Evolutionary conservation across 2,329 filamentous ascomycete genomes (phyloP), one percentile per base, ranked within the genome.

Genomic region (Hypoxylon sp.): DNA sequence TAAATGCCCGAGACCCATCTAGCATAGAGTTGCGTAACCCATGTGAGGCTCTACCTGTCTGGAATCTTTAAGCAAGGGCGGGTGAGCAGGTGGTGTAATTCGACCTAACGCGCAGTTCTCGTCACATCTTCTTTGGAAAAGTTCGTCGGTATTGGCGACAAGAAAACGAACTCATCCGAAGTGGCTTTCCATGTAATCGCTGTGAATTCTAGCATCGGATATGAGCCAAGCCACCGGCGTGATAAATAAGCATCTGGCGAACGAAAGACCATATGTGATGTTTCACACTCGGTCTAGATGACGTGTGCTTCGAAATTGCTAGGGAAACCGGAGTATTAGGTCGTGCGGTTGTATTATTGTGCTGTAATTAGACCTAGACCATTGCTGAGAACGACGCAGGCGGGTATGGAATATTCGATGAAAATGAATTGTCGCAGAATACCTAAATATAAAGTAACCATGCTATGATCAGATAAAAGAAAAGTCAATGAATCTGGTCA

Each of bases 231-330:
- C 41, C 11, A 32, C 21, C 16, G 4, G 44, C 15, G 17, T 45
- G 20, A 44, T 35, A n/a, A n/a, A n/a, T 21, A 23, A 34, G 11
- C 16, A 11, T 15, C 32, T 36, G 17, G 43, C 23, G 30, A 26
- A 32, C 9, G 20, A 49, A 35, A 49, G 29, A 36, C 13, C n/a
- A 26, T 27, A 50, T 38, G 25, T 38, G 25, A 17, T 37, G 40
- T 55, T 55, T 55, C 47, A 46, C 19, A 35, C 15, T 23, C 17
- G 37, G 30, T 32, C 16, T 17, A 25, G 41, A 49, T 52, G 43
- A 49, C 55, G 47, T 34, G 52, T 25, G 27, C 48, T 25, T 9
- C 9, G 19, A 11, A 8, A 20, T 32, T 36, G 35, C 23, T 44
- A 31, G 19, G 42, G 36, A 51, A 26, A 42, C 20, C 29, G 29